Evolutionary conservation across 768 basidiomycete genomes (phyloP).

Genomic region (Leccinum olivaceopallidum): DNA sequence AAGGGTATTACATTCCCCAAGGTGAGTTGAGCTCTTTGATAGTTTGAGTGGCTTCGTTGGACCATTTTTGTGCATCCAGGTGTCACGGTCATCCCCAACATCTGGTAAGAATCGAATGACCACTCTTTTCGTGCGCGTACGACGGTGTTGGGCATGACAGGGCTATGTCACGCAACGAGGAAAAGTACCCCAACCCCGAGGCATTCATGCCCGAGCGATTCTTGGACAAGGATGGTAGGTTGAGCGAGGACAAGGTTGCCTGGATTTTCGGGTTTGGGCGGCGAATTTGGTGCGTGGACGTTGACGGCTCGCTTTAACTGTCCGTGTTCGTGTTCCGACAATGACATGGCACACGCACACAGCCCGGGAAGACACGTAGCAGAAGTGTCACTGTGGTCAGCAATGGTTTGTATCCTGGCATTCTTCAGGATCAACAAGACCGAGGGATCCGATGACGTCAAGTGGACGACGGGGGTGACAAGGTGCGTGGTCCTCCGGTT

Average conservation of each 20-base stretch:
- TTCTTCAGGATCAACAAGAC: background rate
- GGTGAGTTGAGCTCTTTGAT: background rate
- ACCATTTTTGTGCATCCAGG: background rate
- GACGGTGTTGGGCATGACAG: background rate
- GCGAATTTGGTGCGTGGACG: background rate
- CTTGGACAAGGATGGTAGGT: background rate
- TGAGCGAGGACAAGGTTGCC: background rate
- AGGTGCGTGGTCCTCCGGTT: background rate
- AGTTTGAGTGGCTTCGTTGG: background rate
- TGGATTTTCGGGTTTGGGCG: background rate
- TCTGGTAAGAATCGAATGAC: background rate
- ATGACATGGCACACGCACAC: background rate
- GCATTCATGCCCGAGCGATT: background rate
- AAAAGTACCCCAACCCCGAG: background rate
- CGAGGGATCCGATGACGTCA: background rate
- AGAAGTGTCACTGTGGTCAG: background rate
- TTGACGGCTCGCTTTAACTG: background rate
- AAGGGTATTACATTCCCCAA: background rate
- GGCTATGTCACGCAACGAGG: background rate
- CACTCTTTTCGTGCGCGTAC: background rate
- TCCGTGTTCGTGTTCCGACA: background rate
- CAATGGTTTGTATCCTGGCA: background rate
- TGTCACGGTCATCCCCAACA: background rate
- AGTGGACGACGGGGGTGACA: background rate
- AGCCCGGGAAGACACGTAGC: background rate